phyloP scores from a whole-genome alignment of 2,329 filamentous ascomycete genomes.

The Tolypocladium pustulatum region DNA sequence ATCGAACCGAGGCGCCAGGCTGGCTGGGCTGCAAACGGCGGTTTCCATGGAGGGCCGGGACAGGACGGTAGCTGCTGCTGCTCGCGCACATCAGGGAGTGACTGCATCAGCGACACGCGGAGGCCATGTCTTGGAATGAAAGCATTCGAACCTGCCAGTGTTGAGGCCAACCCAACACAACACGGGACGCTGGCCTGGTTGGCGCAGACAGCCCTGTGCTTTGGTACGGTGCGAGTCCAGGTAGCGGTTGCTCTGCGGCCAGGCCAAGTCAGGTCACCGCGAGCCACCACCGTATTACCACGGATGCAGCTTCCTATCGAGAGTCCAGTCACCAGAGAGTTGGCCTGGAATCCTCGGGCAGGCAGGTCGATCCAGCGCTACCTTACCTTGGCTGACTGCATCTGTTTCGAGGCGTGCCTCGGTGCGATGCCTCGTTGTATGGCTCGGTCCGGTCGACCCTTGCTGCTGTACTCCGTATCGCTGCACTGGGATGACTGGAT shows the following conservation, averaged over 20 bases:
- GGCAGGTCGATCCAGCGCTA: not conserved
- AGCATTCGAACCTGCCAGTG: slow-evolving; percentile 2
- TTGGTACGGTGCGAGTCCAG: not conserved
- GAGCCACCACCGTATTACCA: not conserved
- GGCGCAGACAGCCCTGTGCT: not conserved
- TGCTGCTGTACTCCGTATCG: not conserved
- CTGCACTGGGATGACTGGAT: not conserved
- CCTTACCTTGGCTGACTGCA: too few species aligned
- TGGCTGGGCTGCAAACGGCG: not conserved
- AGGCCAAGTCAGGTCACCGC: not conserved
- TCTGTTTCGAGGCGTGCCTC: not conserved
- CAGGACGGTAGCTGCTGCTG: not conserved
- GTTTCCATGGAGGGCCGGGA: slow-evolving; percentile 1
- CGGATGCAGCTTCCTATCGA: not conserved
- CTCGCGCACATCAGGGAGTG: slow-evolving; percentile 1
- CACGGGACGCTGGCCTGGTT: too few species aligned
- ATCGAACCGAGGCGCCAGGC: not conserved
- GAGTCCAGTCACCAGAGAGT: not conserved
- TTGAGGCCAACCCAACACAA: not conserved
- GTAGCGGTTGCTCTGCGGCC: not conserved
- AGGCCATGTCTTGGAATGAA: slow-evolving; percentile 5
- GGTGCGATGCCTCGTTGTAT: not conserved
- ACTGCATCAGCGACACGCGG: slow-evolving; percentile 5
- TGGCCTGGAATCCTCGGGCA: not conserved
- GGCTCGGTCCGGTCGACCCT: not conserved